These are phyloP conservation scores for Aureobasidium melanogenum DNA, from an alignment of 2,329 filamentous ascomycete genomes.

Conservation along the genomic window DNA sequence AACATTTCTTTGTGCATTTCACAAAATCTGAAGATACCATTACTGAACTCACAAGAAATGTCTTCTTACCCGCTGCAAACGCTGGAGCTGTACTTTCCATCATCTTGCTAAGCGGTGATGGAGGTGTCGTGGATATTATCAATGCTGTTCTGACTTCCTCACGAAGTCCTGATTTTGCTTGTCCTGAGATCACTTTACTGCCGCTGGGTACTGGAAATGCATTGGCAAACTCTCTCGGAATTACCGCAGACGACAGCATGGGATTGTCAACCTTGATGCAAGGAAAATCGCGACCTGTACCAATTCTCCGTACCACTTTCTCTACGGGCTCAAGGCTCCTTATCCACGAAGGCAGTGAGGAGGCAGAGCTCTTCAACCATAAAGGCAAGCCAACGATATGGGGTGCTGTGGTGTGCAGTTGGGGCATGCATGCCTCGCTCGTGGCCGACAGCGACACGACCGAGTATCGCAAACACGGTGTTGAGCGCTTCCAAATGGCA, in stretches of 20 bases:
- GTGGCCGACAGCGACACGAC: constrained; percentile 86
- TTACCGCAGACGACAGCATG: constrained; percentile 25
- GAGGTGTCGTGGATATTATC: constrained; percentile 72
- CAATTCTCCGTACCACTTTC: constrained; percentile 36
- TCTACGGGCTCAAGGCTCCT: constrained; percentile 36
- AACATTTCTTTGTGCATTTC: constrained; percentile 45
- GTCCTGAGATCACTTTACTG: constrained; percentile 48
- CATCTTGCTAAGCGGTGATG: constrained; percentile 78
- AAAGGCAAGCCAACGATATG: constrained; percentile 36
- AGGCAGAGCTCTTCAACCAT: constrained; percentile 25
- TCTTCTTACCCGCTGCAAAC: constrained; percentile 43
- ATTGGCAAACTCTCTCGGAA: constrained; percentile 36
- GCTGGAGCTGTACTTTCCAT: constrained; percentile 48
- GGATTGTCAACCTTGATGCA: constrained; percentile 32
- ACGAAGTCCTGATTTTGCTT: constrained; percentile 26
- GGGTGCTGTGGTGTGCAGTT: constrained; percentile 79
- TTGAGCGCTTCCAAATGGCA: constrained; percentile 74
- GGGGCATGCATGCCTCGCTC: constrained; percentile 80
- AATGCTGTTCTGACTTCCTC: constrained; percentile 49
- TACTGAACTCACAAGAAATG: constrained; percentile 47
- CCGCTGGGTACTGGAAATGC: constrained; percentile 46
- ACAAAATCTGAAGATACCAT: constrained; percentile 60
- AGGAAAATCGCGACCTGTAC: constrained; percentile 29
- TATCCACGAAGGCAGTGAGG: constrained; percentile 35
- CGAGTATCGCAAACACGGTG: constrained; percentile 68